phyloP scores from a whole-genome alignment of 352 stramenopile genomes.

The Globisporangium nagaii region DNA sequence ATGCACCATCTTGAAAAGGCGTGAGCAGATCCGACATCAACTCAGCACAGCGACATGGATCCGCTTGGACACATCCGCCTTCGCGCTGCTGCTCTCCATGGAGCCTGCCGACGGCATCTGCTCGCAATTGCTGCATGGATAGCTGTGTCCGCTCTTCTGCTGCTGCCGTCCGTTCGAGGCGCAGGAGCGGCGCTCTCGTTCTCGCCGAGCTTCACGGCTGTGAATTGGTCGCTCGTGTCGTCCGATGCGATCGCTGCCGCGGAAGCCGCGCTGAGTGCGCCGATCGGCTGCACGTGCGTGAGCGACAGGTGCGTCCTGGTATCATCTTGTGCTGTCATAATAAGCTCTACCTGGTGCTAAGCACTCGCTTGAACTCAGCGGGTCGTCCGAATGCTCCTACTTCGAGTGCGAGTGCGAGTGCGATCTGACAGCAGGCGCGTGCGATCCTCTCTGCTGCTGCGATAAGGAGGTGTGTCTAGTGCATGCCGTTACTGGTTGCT shows the following conservation, averaged over 20 bases:
- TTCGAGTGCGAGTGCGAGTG: constrained; percentile 40
- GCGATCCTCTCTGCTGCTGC: constrained; percentile 47
- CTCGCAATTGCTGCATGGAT: background rate
- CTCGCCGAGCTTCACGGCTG: constrained; percentile 18
- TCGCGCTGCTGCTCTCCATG: background rate
- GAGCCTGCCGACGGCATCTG: no score
- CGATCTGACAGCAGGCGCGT: constrained; percentile 37
- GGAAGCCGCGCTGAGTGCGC: constrained; percentile 16
- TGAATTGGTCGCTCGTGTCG: constrained; percentile 45
- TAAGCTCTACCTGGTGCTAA: background rate
- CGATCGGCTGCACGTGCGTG: constrained; percentile 35
- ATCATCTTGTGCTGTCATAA: background rate
- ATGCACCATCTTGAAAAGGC: background rate
- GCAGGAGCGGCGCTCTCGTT: background rate
- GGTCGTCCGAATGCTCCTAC: constrained; percentile 19
- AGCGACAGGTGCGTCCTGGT: constrained; percentile 12
- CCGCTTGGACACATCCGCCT: background rate
- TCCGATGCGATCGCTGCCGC: constrained; percentile 18
- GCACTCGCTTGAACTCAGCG: background rate
- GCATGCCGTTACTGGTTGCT: no score
- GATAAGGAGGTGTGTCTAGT: constrained; percentile 33
- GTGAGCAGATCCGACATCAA: background rate
- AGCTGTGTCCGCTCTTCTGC: background rate
- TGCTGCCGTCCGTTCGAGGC: background rate
- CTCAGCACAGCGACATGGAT: background rate